Base-by-base conservation (phyloP, 805 yeast genomes). In the Kazachstania africana region DNA sequence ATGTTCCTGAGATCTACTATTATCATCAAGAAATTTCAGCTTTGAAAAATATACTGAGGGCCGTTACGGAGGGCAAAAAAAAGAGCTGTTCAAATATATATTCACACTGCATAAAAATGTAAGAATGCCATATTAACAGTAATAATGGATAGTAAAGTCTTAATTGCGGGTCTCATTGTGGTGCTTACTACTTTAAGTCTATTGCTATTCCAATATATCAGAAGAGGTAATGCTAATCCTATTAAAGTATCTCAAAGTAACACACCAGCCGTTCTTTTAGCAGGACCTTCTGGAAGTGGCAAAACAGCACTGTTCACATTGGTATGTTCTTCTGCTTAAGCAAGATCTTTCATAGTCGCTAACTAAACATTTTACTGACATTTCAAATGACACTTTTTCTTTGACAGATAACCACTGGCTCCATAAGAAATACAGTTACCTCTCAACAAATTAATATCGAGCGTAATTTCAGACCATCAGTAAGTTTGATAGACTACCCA, bases 401-500 rank as follows among this genome's bases (percentile, higher is more conserved):
- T 26, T 25, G 15, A 16, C 26, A 32, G 36, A 40, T 64, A 34
- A 47, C 61, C 2, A 41, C 51, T 2, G 56, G 45, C 5, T 31
- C 44, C 13, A 26, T 43, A 2, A 42, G 55, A 27, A 47, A 48
- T 4, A 67, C 72, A 2, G 75, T 74, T 2, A 68, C 62, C 27
- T 70, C 78, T 0, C 70, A 68, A 37, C 69, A 63, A 31, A 62
- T 68, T n/a, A 70, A 62, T 44, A 35, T 47, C 16, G 54, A 57
- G 5, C 59, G 53, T 6, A 40, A 45, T 8, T 50, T 38, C 6
- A 59, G 39, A 29, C 57, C 48, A 43, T 64, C 53, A 36, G 67
- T 60, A 47, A 71, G 66, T 38, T 53, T 87, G 24, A 65, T 78
- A 31, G 97, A 88, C 47, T 75, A 75, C 39, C 98, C 98, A 2